Base-by-base conservation (phyloP, 1,284 basidiomycete genomes). In the Rhodotorula sp. region DNA sequence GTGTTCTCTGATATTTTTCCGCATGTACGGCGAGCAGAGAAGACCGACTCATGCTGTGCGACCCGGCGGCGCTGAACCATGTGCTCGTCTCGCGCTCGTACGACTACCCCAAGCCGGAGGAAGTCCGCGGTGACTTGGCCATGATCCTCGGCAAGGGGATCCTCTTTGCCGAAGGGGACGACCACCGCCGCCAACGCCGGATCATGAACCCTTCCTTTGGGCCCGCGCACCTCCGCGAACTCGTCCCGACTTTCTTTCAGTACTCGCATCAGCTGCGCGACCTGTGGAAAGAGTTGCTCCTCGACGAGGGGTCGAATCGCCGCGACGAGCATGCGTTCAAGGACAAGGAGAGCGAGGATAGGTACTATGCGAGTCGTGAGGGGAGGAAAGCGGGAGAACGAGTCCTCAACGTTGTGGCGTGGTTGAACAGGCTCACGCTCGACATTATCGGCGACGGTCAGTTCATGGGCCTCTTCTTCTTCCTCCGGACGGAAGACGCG, bases 41-140 rank as follows among this genome's bases (percentile, higher is more conserved):
- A 7, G 55, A 70, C 23, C 81, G 87, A 26, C 82, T 90, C 65
- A 83, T 87, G 80, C 86, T 86, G 23, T 85, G 84, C 54, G 89
- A 90, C 79, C 85, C 85, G 0, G 80, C 83, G 34, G 87, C 89
- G 0, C 80, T 90, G 38, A 82, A 85, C 6, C 84, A 89, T 72
- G 86, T 90, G 64, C 70, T 79, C 26, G 84, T 90, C 62, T 81
- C 83, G 19, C 84, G 85, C 68, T 84, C 86, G 7, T 87, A 89
- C 76, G 83, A 85, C 52, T 90, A 87, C 78, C 87, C 87, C 28
- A 90, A 90, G 77, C 87, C 89, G 2, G 84, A 86, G 59, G 86
- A 87, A 69, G 83, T 89, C 16, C 82, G 86, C 34, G 84, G 86
- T 52, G 83, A 83, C 62, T 81, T 91, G 45, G 85, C 69, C 12